Evolutionary conservation across 2,329 filamentous ascomycete genomes (phyloP).

Genomic region (Epichloe typhina): DNA sequence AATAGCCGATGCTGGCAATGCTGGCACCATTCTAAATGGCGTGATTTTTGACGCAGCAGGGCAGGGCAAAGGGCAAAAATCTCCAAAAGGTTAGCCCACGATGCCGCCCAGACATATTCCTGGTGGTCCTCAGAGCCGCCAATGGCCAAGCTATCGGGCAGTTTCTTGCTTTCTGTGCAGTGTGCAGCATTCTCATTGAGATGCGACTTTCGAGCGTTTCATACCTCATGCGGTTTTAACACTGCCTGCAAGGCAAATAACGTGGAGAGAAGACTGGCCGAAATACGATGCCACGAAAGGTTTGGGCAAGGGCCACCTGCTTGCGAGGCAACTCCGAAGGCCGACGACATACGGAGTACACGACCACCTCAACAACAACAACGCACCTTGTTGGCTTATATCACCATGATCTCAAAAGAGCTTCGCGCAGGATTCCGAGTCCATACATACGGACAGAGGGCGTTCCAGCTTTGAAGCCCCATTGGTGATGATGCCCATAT

Average conservation of each 20-base stretch:
- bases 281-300: not conserved
- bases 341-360: too few relatives aligned
- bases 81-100: not conserved
- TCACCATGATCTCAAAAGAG: too few relatives aligned
- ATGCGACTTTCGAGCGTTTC: not conserved
- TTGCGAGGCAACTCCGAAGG: not conserved
- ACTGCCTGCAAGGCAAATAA: not conserved
- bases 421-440: too few relatives aligned
- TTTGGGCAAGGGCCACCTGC: too few relatives aligned
- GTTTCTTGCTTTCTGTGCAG: not conserved
- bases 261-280: not conserved
- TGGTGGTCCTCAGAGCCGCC: not conserved
- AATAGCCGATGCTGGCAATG: conserved; percentile 8
- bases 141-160: conserved; percentile 1
- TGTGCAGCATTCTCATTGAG: not conserved
- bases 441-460: too few relatives aligned
- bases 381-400: too few relatives aligned
- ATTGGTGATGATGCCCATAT: too few relatives aligned
- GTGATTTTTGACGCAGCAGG: conserved; percentile 6
- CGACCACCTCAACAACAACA: too few relatives aligned
- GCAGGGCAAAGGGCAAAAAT: not conserved
- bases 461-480: too few relatives aligned
- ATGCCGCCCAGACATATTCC: not conserved
- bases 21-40: conserved; percentile 16
- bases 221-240: not conserved